Evolutionary conservation across 495 filamentous ascomycete species (phyloP), one percentile per base, ranked within the genome.

Genomic region (Talaromyces stipitatus): DNA sequence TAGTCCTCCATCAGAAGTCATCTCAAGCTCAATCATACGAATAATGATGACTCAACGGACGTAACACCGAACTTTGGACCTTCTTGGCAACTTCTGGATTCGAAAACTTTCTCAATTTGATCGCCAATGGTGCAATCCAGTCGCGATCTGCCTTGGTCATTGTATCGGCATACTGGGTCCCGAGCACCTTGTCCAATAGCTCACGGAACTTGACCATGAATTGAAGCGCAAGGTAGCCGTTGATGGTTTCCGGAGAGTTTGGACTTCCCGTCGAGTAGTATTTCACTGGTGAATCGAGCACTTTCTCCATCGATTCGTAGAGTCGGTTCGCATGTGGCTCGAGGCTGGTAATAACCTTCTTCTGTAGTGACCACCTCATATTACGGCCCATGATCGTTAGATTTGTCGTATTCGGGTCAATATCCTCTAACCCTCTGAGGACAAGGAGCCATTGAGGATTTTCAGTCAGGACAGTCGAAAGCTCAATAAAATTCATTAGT

Each of bases 31-130:
- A 48, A n/a, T 48, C 45, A 10, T 24, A 26, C 6, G 27, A 51
- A 29, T 51, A 55, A 41, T 55, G 54, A 41, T 45, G 32, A 18
- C 8, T 20, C 54, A 55, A 26, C 4, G 54, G 54, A 28, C 24
- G 33, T 14, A 55, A 14, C 0, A 24, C 16, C 12, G 55, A 33
- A n/a, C 32, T 54, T 33, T 46, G 29, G 50, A 64, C 64, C 14
- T 58, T 58, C 16, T 62, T 29, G 11, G 62, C 29, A 2, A 63
- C 46, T 9, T 64, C 59, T 14, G 54, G 24, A 2, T 68, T 61
- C 3, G 72, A 74, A 30, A 73, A 77, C 23, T 60, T 69, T 26
- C 62, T 66, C 54, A 77, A 53, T 50, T 62, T 45, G 1, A 55
- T 55, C 27, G 70, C 65, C 20, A 70, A 63, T 16, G 61, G 20